Percentiles rank a stretch among this genome's conserved stretches.
phyloP scores from a whole-genome alignment of 257 asterid species.

The Solanum rostratum region DNA sequence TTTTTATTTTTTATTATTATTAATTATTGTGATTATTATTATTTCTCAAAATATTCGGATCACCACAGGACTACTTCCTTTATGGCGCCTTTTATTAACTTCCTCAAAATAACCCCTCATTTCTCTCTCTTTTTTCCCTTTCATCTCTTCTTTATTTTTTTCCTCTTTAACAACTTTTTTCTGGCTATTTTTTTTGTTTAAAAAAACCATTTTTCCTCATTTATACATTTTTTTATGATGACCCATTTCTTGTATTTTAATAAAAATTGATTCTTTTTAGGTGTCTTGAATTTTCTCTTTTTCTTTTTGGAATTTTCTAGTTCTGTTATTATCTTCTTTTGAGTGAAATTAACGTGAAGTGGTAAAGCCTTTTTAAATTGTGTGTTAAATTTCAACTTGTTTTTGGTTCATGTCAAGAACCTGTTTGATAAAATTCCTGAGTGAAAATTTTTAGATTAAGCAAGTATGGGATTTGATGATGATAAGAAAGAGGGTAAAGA shows the following conservation, averaged over 20 bases:
- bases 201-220: constrained; percentile 10
- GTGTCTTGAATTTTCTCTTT: neutral
- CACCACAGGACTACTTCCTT: constrained; percentile 44
- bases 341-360: neutral
- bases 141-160: neutral
- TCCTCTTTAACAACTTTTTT: constrained; percentile 13
- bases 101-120: constrained; percentile 11
- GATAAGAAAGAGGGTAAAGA: constrained; percentile 30
- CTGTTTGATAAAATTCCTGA: constrained; percentile 38
- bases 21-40: neutral
- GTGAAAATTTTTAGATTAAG: constrained; percentile 26
- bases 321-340: neutral
- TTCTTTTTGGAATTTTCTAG: neutral
- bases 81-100: constrained; percentile 8
- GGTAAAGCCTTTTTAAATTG: neutral
- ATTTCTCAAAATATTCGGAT: neutral
- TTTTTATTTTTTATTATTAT: neutral
- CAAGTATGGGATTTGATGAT: constrained; percentile 74
- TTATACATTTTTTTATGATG: constrained; percentile 24
- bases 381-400: neutral
- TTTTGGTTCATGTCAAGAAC: constrained; percentile 45
- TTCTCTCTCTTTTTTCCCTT: constrained; percentile 12
- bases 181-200: constrained; percentile 11
- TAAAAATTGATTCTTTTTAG: constrained; percentile 13
- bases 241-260: neutral